Evolutionary conservation across 148 eudicot species (phyloP).

Genomic region (Simmondsia chinensis): DNA sequence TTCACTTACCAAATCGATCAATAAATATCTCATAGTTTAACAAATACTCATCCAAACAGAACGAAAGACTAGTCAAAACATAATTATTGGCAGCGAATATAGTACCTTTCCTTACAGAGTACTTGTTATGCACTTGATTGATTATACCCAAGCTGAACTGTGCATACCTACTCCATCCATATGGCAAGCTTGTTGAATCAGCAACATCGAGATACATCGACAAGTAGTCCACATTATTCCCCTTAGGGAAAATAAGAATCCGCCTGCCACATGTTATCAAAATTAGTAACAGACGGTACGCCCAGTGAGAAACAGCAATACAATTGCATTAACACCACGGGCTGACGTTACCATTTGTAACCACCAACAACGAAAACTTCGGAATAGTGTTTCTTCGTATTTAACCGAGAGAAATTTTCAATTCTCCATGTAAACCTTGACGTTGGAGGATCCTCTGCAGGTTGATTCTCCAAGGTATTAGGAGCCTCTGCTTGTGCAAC

Average conservation of each 20-base stretch:
- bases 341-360: slow-evolving; percentile 58
- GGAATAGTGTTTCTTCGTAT: slow-evolving; percentile 70
- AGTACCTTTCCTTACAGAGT: slow-evolving; percentile 73
- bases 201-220: slow-evolving; percentile 95
- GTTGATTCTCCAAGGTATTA: slow-evolving; percentile 45
- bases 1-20: background rate
- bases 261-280: slow-evolving; percentile 50
- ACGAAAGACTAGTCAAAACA: background rate
- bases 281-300: slow-evolving; percentile 5
- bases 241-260: slow-evolving; percentile 81
- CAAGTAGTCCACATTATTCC: slow-evolving; percentile 86
- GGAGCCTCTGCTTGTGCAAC: slow-evolving; percentile 43
- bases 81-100: background rate
- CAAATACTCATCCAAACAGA: background rate
- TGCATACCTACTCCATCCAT: slow-evolving; percentile 96
- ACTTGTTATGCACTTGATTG: slow-evolving; percentile 69
- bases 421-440: slow-evolving; percentile 82
- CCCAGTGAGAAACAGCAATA: background rate
- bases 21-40: background rate
- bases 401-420: slow-evolving; percentile 63
- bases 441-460: slow-evolving; percentile 62
- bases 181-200: slow-evolving; percentile 72
- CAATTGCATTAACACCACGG: background rate
- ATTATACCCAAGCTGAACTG: slow-evolving; percentile 81
- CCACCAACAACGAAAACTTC: slow-evolving; percentile 75